phyloP scores from a whole-genome alignment of 768 basidiomycete species.

The Galerina marginata region DNA sequence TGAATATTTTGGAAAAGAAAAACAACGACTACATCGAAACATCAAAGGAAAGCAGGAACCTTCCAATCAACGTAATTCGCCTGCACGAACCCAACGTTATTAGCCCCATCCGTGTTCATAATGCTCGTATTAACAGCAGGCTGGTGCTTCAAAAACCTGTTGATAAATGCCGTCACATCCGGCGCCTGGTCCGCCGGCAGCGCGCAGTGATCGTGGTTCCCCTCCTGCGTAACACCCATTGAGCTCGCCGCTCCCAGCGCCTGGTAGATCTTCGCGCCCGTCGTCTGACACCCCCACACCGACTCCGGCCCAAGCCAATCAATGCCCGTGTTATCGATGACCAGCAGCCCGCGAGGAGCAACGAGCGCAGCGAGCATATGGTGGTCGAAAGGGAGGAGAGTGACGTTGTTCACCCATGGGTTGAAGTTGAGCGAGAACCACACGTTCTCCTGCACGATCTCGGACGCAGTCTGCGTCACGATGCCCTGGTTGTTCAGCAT shows the following conservation, averaged over 20 bases:
- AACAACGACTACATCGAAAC: no score
- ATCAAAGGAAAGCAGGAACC: no score
- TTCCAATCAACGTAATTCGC: no score
- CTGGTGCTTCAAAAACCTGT: conserved; percentile 54
- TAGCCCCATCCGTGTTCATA: conserved; percentile 42
- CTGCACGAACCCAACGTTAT: no score
- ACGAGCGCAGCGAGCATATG: conserved; percentile 56
- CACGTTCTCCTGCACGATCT: conserved; percentile 59
- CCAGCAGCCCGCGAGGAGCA: conserved; percentile 55
- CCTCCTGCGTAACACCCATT: conserved; percentile 57
- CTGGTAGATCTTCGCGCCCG: conserved; percentile 50
- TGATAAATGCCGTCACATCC: conserved; percentile 53
- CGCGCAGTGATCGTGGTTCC: conserved; percentile 54
- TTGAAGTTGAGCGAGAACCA: conserved; percentile 59
- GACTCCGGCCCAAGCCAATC: conserved; percentile 58
- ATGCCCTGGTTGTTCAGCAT: conserved; percentile 42
- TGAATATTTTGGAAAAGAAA: no score
- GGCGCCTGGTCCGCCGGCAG: conserved; percentile 50
- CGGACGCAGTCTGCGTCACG: conserved; percentile 52
- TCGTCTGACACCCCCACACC: conserved; percentile 52
- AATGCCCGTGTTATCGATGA: conserved; percentile 56
- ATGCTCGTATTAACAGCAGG: conserved; percentile 46
- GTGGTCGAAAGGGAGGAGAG: conserved; percentile 56
- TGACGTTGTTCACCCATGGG: conserved; percentile 47
- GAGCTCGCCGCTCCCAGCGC: conserved; percentile 48